Evolutionary conservation across 306 rosid species (phyloP).

Genomic region (Citrullus colocynthis): DNA sequence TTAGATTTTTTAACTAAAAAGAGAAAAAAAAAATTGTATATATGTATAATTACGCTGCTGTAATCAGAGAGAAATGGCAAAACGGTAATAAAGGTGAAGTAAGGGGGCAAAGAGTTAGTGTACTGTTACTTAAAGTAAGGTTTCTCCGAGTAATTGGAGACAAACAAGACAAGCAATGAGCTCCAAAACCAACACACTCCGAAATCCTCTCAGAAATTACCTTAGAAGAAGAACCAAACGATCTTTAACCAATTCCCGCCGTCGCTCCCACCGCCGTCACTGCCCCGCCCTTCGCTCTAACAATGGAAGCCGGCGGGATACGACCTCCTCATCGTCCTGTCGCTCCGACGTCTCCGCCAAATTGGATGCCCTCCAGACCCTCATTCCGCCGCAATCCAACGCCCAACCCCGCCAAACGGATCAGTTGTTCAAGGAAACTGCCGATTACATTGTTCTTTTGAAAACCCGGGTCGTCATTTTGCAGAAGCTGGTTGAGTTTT

Average conservation of each 20-base stretch:
- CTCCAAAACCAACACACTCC: background rate
- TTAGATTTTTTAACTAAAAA: no score
- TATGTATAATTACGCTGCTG: no score
- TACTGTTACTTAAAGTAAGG: background rate
- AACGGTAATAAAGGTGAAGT: background rate
- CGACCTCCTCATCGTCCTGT: background rate
- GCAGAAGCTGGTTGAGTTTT: conserved; percentile 11
- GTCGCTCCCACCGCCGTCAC: background rate
- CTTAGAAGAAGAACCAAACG: background rate
- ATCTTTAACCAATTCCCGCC: background rate
- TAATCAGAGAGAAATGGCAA: background rate
- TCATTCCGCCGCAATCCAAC: conserved; percentile 1
- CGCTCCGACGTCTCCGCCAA: conserved; percentile 4
- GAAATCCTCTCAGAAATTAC: background rate
- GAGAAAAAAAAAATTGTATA: no score
- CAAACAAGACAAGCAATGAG: background rate
- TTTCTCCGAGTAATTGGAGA: background rate
- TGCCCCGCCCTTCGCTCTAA: background rate
- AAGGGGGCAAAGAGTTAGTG: background rate
- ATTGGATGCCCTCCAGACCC: conserved; percentile 4
- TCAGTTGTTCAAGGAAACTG: conserved; percentile 15
- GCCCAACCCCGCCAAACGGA: background rate
- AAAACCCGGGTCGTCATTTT: conserved; percentile 4
- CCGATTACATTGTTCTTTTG: conserved; percentile 8
- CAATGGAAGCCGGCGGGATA: background rate